Evolutionary conservation across 176 grass and related monocot genomes (phyloP), one percentile per base, ranked within the genome.

Genomic region (Miscanthus lutarioriparius): DNA sequence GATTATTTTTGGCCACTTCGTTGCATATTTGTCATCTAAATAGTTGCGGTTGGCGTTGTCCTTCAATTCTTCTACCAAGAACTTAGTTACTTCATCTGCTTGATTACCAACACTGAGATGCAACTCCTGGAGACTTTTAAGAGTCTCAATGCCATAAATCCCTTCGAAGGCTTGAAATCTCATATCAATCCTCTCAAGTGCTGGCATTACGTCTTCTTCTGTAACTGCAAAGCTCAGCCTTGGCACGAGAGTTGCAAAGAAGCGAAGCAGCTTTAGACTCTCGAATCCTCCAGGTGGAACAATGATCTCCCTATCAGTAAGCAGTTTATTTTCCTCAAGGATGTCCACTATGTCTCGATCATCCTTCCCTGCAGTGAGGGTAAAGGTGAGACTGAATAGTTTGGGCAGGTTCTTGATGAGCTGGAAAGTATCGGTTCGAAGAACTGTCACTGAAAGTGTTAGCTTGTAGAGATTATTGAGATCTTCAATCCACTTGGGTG

Each of bases 371-470:
- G 37, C 23, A 10, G 5, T 61, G 0, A 82, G 23, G 25, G 67
- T 7, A 61, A 72, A 82, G n/a, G 67, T 71, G 33, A 82, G 67
- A 14, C 54, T 74, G 25, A 83, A 83, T 41, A 83, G 4, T 0
- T 1, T 10, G 16, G 10, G 5, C 15, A 83, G 49, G 0, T 0
- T 2, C 1, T 4, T 0, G 25, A 83, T 27, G 7, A 37, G 64
- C 19, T 48, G 0, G 12, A 83, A 17, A 36, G 70, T 83, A 36
- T 17, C 7, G 2, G 19, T 75, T 12, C 1, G 27, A 11, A 83
- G 81, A 63, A 74, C 70, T 49, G 70, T 83, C 56, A 83, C 13
- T 3, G 81, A 75, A 16, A 83, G 28, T 6, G 81, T 83, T 15
- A 83, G 3, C 70, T 83, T 83, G 38, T 16, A 44, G 16, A 83